Conservation (phyloP, 2,329 filamentous ascomycete genomes). For the Colletotrichum ledebouriae region DNA sequence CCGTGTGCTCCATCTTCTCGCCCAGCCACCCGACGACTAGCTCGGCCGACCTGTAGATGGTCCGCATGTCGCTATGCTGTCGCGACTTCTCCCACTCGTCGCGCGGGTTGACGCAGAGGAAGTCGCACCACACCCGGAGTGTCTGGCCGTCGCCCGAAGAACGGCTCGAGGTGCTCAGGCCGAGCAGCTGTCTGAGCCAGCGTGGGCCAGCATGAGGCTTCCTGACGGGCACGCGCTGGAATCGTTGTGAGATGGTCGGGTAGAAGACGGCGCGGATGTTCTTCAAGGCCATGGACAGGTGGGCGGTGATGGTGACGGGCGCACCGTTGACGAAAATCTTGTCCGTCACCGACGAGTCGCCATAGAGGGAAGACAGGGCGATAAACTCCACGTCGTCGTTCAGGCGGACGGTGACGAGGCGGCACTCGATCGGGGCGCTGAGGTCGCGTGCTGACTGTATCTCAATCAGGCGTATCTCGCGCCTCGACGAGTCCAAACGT, state of each 20-base stretch:
- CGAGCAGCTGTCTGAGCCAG: constrained; percentile 44
- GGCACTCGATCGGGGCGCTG: constrained; percentile 50
- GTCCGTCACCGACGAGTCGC: constrained; percentile 48
- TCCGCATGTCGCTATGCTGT: constrained; percentile 48
- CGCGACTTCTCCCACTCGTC: constrained; percentile 48
- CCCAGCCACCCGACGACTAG: constrained; percentile 53
- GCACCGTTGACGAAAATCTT: constrained; percentile 48
- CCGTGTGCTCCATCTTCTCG: constrained; percentile 48
- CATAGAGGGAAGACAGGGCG: constrained; percentile 50
- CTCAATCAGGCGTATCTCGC: constrained; percentile 52
- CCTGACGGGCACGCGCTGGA: constrained; percentile 38
- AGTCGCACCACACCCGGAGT: constrained; percentile 51
- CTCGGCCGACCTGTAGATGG: constrained; percentile 49
- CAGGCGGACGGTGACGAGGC: constrained; percentile 49
- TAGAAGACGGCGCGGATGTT: constrained; percentile 53
- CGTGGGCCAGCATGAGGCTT: constrained; percentile 42
- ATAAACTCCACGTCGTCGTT: constrained; percentile 47
- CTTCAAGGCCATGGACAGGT: constrained; percentile 49
- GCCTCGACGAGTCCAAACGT: constrained; percentile 44
- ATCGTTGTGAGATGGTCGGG: constrained; percentile 45
- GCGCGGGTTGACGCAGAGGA: constrained; percentile 49
- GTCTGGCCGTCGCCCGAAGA: constrained; percentile 24
- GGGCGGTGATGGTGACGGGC: constrained; percentile 47
- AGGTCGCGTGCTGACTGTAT: constrained; percentile 48
- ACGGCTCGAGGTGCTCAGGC: constrained; percentile 36